Base-by-base conservation (phyloP, 2,329 filamentous ascomycete genomes). In the Teratosphaeria gauchensis region DNA sequence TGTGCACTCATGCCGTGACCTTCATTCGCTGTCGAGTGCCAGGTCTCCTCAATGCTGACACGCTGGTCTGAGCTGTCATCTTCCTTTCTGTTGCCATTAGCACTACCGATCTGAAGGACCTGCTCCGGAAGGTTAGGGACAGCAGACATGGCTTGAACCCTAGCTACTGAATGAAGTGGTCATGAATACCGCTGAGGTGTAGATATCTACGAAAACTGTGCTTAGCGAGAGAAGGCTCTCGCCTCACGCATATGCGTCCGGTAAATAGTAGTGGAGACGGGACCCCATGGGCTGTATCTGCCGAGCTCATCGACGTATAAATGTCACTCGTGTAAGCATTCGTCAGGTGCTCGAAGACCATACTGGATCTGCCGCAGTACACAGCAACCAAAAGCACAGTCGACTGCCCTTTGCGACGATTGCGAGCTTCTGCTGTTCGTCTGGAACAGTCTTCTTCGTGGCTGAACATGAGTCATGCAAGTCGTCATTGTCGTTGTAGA, bases 61-160 rank as follows among this genome's bases (percentile, higher is more conserved):
- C 19, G n/a, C 16, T 48, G 42, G 4, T 48, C 19, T 21, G 42
- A 48, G 19, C 9, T 8, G 8, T 1, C 42, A 5, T 11, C 9
- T 19, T 19, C 19, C 42, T 48, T n/a, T 19, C 6, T 16, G 19
- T 48, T 16, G 16, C n/a, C 42, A 4, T 35, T 14, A 35, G 9
- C 33, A 35, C 9, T 11, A 5, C 42, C 42, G 6, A 48, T 48
- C 16, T 48, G n/a, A n/a, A 48, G 28, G 4, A 70, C 53, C 16
- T 54, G 24, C 54, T 68, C 65, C 12, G 68, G 66, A 12, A 71
- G 54, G 33, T 68, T 69, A 8, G 69, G 68, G 16, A 71, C 61
- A n/a, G 69, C 69, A 55, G 69, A 69, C 69, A 71, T 81, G 35
- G 31, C 21, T 53, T 14, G n/a, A 16, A 5, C 12, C n/a, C 35